Conservation (phyloP, 768 basidiomycete genomes). For the Candolleomyces aberdarensis region DNA sequence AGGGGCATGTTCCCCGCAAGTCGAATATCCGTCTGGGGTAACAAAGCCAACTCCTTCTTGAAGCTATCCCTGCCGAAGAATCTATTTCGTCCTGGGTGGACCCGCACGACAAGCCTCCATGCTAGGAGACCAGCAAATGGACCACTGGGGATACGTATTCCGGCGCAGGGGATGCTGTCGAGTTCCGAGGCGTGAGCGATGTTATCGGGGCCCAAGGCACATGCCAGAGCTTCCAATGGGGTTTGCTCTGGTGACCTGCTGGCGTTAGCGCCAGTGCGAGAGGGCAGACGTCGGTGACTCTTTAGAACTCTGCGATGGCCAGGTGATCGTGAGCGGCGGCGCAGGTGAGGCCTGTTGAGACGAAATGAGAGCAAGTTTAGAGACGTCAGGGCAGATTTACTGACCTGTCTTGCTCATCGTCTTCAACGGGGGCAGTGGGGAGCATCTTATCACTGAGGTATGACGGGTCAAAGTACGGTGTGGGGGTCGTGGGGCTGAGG, state of each 20-base stretch:
- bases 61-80: neutral
- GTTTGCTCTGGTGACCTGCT: neutral
- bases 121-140: constrained; percentile 26
- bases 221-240: constrained; percentile 12
- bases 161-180: constrained; percentile 28
- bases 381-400: neutral
- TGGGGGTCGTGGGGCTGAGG: neutral
- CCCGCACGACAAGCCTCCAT: constrained; percentile 28
- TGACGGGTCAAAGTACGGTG: neutral
- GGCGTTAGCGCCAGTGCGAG: neutral
- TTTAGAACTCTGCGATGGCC: neutral
- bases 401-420: neutral
- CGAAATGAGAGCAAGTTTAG: neutral
- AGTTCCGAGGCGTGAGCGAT: constrained; percentile 24
- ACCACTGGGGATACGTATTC: constrained; percentile 27
- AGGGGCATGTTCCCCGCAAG: neutral
- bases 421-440: neutral
- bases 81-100: constrained; percentile 11
- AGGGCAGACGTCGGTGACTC: neutral
- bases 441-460: neutral
- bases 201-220: constrained; percentile 26
- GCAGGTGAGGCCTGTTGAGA: neutral
- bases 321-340: neutral
- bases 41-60: constrained; percentile 11
- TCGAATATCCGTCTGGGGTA: neutral